Base-by-base conservation (phyloP, 2,329 filamentous ascomycete species). In the Diaporthe citri region DNA sequence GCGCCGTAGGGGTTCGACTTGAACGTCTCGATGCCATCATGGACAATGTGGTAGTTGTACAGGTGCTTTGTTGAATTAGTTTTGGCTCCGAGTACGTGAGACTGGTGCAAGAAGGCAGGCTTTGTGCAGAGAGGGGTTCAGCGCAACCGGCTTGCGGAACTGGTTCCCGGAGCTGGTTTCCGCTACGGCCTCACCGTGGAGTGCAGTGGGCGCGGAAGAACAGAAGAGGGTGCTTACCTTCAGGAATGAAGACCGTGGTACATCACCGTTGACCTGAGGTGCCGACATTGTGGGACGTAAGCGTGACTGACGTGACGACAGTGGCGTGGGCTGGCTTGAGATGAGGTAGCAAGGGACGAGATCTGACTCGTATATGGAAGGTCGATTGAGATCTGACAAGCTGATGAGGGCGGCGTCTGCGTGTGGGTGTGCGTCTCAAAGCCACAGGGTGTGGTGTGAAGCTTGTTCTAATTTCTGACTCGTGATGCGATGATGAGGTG, bases 1-100 rank as follows among this genome's bases (percentile, higher is more conserved):
- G 95, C 93, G 82, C 94, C 96, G 82, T 94, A 93, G 69, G 94
- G 93, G 86, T 96, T 95, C 82, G 90, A 87, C 85, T 95, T 94
- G 90, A 97, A 93, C 82, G 91, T 92, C 76, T 90, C 87, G 84
- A 98, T 91, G 81, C 92, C 87, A 84, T 97, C 95, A 82, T 91
- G 91, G 82, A 98, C 90, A 78, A 97, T 85, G 55, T 96, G 96
- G 85, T 97, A 98, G 78, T 93, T 93, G 79, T 92, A 89, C 77
- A 98, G 89, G 83, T 98, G 96, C 95, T 97, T 79, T 55, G 48
- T 60, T 66, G 74, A 51, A 77, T 80, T 31, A 77, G 64, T 46
- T 69, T 60, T 72, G 56, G 36, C 28, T 41, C 22, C 22, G 31
- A 13, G 8, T 4, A 60, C 15, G 20, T n/a, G 28, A 28, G 28